Percentiles rank a stretch among this genome's conserved stretches.
These are phyloP conservation scores for Talaromyces sp. DNA, from an alignment of 2,329 filamentous ascomycete species.

Conservation along the genomic window DNA sequence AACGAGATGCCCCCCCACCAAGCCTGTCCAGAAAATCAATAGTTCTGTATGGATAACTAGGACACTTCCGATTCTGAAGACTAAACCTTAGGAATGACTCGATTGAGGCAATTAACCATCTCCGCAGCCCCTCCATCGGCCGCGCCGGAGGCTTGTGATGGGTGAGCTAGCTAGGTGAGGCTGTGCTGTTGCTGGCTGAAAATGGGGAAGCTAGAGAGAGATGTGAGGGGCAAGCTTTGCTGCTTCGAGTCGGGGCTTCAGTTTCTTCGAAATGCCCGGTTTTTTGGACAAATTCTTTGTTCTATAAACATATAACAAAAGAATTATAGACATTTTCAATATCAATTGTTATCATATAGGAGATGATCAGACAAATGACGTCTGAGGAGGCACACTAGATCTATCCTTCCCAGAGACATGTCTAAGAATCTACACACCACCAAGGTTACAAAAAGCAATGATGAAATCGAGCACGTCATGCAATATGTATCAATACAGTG, in stretches of 20 bases:
- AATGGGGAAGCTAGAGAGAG: not conserved
- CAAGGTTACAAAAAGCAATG: slow-evolving; percentile 6
- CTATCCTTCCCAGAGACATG: not conserved
- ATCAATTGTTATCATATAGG: not conserved
- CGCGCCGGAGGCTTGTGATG: slow-evolving; percentile 11
- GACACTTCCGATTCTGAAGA: not conserved
- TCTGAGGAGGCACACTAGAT: not conserved
- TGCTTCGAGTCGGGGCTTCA: not conserved
- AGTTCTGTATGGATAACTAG: not conserved
- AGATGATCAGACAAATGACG: not conserved
- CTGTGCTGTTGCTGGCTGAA: slow-evolving; percentile 11
- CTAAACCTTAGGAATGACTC: not conserved
- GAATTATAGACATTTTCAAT: not conserved
- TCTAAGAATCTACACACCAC: not conserved
- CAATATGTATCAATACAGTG: slow-evolving; percentile 2
- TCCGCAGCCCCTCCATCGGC: slow-evolving; percentile 13
- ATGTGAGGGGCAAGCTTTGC: slow-evolving; percentile 5
- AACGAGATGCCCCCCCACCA: slow-evolving; percentile 4
- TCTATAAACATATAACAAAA: not conserved
- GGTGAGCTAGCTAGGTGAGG: slow-evolving; percentile 5
- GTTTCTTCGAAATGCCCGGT: not conserved
- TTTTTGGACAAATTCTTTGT: not conserved
- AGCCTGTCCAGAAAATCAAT: not conserved
- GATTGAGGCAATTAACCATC: slow-evolving; percentile 13
- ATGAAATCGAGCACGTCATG: slow-evolving; percentile 16